These are phyloP conservation scores for Curvularia verruculosa DNA, from an alignment of 2,329 filamentous ascomycete species.

Conservation along the genomic window DNA sequence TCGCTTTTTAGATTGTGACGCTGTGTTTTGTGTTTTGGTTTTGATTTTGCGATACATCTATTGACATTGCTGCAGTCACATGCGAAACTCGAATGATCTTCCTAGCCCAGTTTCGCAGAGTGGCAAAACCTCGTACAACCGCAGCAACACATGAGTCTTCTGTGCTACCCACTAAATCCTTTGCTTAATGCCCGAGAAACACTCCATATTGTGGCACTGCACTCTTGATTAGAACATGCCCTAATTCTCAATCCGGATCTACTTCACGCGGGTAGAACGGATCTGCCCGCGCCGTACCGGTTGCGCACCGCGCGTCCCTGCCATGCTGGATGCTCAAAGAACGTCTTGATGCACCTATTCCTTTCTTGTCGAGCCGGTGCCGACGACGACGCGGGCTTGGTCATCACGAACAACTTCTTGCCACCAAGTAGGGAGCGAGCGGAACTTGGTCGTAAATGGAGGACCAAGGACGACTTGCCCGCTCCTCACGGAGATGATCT, in stretches of 20 bases:
- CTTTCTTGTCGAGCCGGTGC: constrained; percentile 34
- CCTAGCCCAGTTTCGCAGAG: constrained; percentile 2
- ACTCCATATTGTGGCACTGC: constrained; percentile 7
- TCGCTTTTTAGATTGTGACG: neutral
- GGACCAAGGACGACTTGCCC: constrained; percentile 52
- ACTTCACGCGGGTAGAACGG: constrained; percentile 9
- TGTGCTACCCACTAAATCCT: neutral
- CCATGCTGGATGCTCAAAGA: constrained; percentile 2
- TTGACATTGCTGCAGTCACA: constrained; percentile 3
- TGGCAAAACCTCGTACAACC: constrained; percentile 3
- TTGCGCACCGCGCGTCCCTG: neutral
- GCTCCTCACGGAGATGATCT: constrained; percentile 51
- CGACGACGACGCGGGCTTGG: constrained; percentile 37
- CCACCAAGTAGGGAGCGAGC: constrained; percentile 43
- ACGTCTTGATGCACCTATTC: constrained; percentile 15
- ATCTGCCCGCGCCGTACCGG: constrained; percentile 3
- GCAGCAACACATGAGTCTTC: neutral
- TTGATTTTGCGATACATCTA: constrained; percentile 9
- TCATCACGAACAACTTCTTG: constrained; percentile 43
- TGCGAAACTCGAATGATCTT: constrained; percentile 5
- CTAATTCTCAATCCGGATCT: constrained; percentile 1
- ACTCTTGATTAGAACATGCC: constrained; percentile 4
- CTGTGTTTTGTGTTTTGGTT: constrained; percentile 9
- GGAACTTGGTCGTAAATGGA: constrained; percentile 28
- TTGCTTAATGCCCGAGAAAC: neutral